Conservation (phyloP, 2,329 filamentous ascomycete species). For the Thielaviopsis punctulata region DNA sequence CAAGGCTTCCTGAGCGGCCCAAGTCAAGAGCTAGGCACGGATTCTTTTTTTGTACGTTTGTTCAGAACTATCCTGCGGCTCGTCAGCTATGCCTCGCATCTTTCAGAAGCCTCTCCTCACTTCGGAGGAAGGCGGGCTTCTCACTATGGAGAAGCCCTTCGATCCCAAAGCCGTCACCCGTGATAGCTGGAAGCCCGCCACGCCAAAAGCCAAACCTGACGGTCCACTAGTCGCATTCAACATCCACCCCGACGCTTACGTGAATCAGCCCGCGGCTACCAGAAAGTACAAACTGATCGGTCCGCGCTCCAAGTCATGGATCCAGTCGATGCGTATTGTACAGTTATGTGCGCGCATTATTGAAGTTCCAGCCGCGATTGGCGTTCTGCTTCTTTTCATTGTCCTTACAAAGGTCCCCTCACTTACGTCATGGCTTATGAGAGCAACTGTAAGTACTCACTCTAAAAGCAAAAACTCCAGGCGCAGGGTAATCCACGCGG, state of each 20-base stretch:
- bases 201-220: conserved; percentile 44
- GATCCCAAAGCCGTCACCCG: conserved; percentile 77
- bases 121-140: conserved; percentile 3
- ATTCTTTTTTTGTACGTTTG: no score
- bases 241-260: conserved; percentile 64
- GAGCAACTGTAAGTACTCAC: conserved; percentile 46
- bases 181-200: conserved; percentile 52
- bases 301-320: conserved; percentile 48
- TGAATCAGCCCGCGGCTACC: conserved; percentile 45
- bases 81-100: background rate
- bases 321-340: conserved; percentile 50
- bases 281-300: conserved; percentile 47
- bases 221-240: conserved; percentile 73
- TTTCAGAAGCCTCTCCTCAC: conserved; percentile 9
- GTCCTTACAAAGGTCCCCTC: conserved; percentile 51
- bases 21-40: background rate
- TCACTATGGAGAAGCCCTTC: conserved; percentile 41
- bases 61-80: background rate
- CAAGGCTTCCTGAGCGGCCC: background rate
- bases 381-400: conserved; percentile 59
- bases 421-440: conserved; percentile 55
- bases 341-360: conserved; percentile 53
- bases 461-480: background rate
- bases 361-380: conserved; percentile 51
- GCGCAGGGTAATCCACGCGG: background rate